Base-by-base conservation (phyloP, 2,329 filamentous ascomycete species). In the Didymella keratinophila region DNA sequence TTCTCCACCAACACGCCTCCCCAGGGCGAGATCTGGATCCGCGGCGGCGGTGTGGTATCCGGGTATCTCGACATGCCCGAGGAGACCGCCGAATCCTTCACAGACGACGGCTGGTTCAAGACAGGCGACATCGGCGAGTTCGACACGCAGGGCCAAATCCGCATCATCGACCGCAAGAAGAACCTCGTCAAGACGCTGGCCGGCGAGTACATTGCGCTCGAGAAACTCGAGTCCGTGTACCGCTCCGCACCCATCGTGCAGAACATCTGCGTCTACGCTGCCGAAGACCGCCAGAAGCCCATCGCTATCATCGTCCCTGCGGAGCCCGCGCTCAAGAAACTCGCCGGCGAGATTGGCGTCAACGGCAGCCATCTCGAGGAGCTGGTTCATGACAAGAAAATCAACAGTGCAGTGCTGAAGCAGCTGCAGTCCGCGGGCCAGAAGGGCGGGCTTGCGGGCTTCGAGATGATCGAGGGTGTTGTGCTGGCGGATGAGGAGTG, bases 91-190 rank as follows among this genome's bases (percentile, higher is more conserved):
- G 89, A 90, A 74, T 84, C 90, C 5, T 85, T 94, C 63, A 93
- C 91, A 1, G 77, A 87, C 3, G 95, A 97, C 70, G 92, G 92
- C 48, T 98, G 95, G 95, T 98, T 98, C 86, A 94, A 90, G 84
- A 96, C 93, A 16, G 94, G 94, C 61, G 94, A 98, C 72, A 95
- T 98, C 76, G 94, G 94, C 70, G 91, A 97, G 76, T 95, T 94
- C 71, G 89, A 94, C 77, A 75, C 81, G 43, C 84, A 89, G 61
- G 94, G 94, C 42, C 91, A 96, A 76, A 79, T 98, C 65, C 86
- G 84, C 68, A 89, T 98, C 75, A 93, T 98, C 73, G 94, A 98
- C 78, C 92, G 94, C 68, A 93, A 97, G 87, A 98, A 98, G 88
- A 98, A 98, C 80, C 83, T 98, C 55, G 91, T 98, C 78, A 98